Base-by-base conservation (phyloP, 495 filamentous ascomycete species). In the Tuber magnatum region DNA sequence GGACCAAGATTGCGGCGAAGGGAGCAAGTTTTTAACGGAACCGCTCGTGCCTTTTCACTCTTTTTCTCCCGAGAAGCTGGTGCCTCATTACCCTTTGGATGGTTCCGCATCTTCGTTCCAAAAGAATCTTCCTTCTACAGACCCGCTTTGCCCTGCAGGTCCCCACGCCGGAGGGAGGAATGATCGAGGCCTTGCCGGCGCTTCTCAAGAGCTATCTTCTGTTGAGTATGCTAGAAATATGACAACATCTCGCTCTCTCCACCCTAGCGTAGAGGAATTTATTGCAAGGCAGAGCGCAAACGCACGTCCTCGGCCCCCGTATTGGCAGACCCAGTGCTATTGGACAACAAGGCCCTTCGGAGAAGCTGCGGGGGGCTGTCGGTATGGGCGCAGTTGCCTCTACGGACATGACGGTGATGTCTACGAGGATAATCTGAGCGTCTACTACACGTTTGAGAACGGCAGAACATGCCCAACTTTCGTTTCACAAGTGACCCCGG, bases 141-240 rank as follows among this genome's bases (percentile, higher is more conserved):
- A 65, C 0, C 3, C 1, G 14, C 0, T 14, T 65, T 0, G 1
- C 28, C 28, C 28, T 7, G 10, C n/a, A 0, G 5, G 32, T 18
- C 0, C 3, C 32, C 9, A 16, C 56, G 4, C 4, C 6, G 7
- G 8, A n/a, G 12, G 56, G n/a, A 14, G n/a, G 5, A 14, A 1
- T 61, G 8, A 32, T 12, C 10, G 10, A 10, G 12, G 56, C n/a
- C 12, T 6, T 14, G n/a, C 28, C 2, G 28, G 14, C 14, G 10
- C 14, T 5, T 18, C 28, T 65, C 32, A 5, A 16, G 56, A 61
- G n/a, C 10, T 2, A 35, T 14, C 2, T 18, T 7, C 56, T 0
- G 3, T 20, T 8, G 28, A 65, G 1, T 10, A 5, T 2, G 28
- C 14, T 6, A 28, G 32, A 65, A 4, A 65, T 18, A 35, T 35